Evolutionary conservation across 192 early-diverging fungal genomes (phyloP).

Genomic region (Backusella psychrophila): DNA sequence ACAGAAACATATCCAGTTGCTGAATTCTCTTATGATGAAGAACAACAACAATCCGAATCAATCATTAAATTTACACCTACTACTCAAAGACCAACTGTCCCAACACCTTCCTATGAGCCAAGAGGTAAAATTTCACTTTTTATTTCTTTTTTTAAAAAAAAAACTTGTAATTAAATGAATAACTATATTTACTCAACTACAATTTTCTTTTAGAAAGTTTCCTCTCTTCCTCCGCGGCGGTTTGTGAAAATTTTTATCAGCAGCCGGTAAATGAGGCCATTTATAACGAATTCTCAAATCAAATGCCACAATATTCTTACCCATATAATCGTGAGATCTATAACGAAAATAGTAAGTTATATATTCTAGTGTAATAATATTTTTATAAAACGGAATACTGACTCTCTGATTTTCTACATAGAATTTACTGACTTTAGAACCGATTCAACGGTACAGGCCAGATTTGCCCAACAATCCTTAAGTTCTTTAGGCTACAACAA

Average conservation of each 20-base stretch:
- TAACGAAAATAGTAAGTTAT: conserved; percentile 16
- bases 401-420: background rate
- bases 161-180: background rate
- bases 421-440: conserved; percentile 8
- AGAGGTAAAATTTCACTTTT: background rate
- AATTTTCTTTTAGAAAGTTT: conserved; percentile 7
- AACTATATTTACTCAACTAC: background rate
- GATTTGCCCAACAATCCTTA: background rate
- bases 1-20: conserved; percentile 44
- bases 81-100: background rate
- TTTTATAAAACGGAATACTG: background rate
- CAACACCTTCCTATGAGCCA: background rate
- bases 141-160: background rate
- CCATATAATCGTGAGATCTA: background rate
- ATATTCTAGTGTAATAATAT: background rate
- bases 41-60: background rate
- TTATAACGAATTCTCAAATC: background rate
- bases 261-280: background rate
- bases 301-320: background rate
- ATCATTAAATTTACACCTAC: background rate
- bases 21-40: conserved; percentile 37
- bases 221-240: background rate
- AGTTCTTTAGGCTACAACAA: background rate
- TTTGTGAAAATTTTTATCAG: conserved; percentile 7
- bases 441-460: background rate